These are phyloP conservation scores for Rubia balearica DNA, from an alignment of 305 asterid species.

Conservation along the genomic window DNA sequence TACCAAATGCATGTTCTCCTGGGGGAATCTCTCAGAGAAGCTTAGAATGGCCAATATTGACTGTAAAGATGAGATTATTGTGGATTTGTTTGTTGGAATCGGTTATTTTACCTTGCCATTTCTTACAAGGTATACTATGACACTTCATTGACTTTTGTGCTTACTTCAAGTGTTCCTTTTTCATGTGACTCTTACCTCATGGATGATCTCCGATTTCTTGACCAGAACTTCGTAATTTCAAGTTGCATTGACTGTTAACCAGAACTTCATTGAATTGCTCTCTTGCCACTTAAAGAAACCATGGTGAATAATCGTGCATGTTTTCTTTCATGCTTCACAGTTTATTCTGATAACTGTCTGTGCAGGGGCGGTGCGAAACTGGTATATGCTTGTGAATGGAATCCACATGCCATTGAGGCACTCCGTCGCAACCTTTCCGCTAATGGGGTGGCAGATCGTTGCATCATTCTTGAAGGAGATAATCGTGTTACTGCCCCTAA, in stretches of 20 bases:
- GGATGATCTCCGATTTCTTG: neutral
- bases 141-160: constrained; percentile 28
- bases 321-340: constrained; percentile 14
- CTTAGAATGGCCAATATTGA: constrained; percentile 69
- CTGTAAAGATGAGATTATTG: constrained; percentile 78
- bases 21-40: constrained; percentile 99
- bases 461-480: constrained; percentile 88
- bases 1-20: constrained; percentile 95
- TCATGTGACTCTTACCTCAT: constrained; percentile 34
- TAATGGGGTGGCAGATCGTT: constrained; percentile 76
- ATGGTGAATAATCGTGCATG: constrained; percentile 3
- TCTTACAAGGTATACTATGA: constrained; percentile 42
- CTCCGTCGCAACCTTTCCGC: constrained; percentile 62
- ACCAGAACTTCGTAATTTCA: no score
- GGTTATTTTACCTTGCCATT: constrained; percentile 93
- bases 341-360: constrained; percentile 18
- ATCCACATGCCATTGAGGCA: constrained; percentile 85
- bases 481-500: constrained; percentile 74
- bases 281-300: constrained; percentile 1
- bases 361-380: constrained; percentile 73
- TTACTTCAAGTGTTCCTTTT: constrained; percentile 60
- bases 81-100: constrained; percentile 91
- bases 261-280: neutral
- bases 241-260: no score
- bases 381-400: constrained; percentile 99